Evolutionary conservation across 768 basidiomycete species (phyloP).

Genomic region (Boletus rubropictus): DNA sequence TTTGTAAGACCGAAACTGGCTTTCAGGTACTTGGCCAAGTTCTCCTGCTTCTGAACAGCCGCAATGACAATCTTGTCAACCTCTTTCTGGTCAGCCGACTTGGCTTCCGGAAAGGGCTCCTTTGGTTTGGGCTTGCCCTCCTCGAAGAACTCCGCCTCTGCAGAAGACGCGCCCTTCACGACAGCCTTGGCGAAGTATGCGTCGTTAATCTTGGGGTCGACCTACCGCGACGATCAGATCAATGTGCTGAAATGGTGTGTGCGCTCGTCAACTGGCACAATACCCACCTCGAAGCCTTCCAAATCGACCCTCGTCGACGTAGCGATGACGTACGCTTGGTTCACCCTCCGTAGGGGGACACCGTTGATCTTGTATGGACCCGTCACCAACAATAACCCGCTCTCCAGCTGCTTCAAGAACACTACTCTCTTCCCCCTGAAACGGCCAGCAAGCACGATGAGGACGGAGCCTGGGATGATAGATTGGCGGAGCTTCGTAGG

Average conservation of each 20-base stretch:
- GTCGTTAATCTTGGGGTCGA: conserved; percentile 89
- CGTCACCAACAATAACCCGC: conserved; percentile 90
- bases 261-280: background rate
- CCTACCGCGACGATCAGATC: conserved; percentile 36
- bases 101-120: conserved; percentile 79
- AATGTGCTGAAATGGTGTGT: background rate
- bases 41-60: conserved; percentile 85
- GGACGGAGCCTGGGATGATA: conserved; percentile 90
- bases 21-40: conserved; percentile 89
- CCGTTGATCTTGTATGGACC: conserved; percentile 99
- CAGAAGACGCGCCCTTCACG: conserved; percentile 64
- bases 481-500: conserved; percentile 73
- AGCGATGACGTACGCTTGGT: conserved; percentile 98
- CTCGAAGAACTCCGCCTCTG: conserved; percentile 96
- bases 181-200: conserved; percentile 85
- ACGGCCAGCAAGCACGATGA: conserved; percentile 95
- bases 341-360: conserved; percentile 94
- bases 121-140: conserved; percentile 90
- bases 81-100: conserved; percentile 87
- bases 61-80: conserved; percentile 75
- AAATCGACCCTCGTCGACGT: conserved; percentile 93
- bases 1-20: conserved; percentile 92
- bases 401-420: conserved; percentile 91
- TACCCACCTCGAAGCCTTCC: conserved; percentile 61
- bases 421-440: conserved; percentile 99